phyloP scores from a whole-genome alignment of 306 rosid species.

The Arachis stenosperma region DNA sequence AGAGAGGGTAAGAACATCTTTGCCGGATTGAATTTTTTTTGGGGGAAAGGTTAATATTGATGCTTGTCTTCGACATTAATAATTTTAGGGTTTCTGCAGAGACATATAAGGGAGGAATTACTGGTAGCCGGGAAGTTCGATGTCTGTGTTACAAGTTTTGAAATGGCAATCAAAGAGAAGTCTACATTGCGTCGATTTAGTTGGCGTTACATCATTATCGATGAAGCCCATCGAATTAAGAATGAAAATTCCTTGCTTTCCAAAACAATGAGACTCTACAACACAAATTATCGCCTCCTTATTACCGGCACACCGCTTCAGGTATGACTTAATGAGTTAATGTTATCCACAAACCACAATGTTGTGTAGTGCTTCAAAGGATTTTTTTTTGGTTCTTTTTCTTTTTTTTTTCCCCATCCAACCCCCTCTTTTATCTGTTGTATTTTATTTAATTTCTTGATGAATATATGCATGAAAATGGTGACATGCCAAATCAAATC shows the following conservation, averaged over 20 bases:
- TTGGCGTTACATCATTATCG: conserved; percentile 98
- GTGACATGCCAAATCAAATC: too few species aligned
- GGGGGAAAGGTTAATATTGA: not conserved
- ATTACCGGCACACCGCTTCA: conserved; percentile 99
- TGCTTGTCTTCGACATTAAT: not conserved
- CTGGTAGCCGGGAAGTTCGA: conserved; percentile 98
- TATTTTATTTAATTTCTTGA: too few species aligned
- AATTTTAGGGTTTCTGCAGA: conserved; percentile 54
- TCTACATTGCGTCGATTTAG: conserved; percentile 85
- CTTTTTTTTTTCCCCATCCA: too few species aligned
- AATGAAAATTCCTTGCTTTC: conserved; percentile 96
- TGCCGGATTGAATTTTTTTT: conserved; percentile 18
- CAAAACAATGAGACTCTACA: conserved; percentile 93
- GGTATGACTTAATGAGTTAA: conserved; percentile 52
- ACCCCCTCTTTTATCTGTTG: too few species aligned
- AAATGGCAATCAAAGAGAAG: conserved; percentile 99
- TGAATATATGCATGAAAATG: too few species aligned
- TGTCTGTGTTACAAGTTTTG: conserved; percentile 97
- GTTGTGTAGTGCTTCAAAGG: not conserved
- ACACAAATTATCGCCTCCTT: conserved; percentile 89
- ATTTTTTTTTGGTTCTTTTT: too few species aligned
- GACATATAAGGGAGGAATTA: conserved; percentile 81
- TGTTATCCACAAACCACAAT: not conserved
- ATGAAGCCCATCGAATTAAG: conserved; percentile 99
- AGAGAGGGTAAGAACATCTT: too few species aligned